Conservation (phyloP, 106 monocot genomes). For the Dioscorea zingiberensis region DNA sequence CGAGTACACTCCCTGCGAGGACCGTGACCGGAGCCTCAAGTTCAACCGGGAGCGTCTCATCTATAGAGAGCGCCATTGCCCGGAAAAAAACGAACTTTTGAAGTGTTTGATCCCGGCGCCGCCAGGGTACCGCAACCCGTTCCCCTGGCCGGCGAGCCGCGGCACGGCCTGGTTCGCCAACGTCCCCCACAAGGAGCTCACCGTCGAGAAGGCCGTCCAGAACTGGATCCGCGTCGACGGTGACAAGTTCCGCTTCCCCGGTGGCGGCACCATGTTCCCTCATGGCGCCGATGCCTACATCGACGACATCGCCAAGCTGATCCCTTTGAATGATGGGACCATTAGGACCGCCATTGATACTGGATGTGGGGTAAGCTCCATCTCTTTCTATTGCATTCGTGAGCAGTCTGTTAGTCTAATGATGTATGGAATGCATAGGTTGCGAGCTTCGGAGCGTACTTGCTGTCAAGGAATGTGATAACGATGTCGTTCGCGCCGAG, state of each 20-base stretch:
- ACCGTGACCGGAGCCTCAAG: constrained; percentile 32
- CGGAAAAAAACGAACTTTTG: constrained; percentile 39
- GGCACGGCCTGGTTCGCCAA: constrained; percentile 64
- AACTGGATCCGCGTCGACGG: constrained; percentile 80
- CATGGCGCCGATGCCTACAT: constrained; percentile 75
- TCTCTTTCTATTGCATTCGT: background rate
- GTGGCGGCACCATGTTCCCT: constrained; percentile 88
- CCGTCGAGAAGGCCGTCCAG: constrained; percentile 78
- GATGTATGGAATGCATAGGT: constrained; percentile 23
- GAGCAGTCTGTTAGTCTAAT: no score
- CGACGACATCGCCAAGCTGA: constrained; percentile 52
- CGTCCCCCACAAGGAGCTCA: constrained; percentile 80
- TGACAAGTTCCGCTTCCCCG: constrained; percentile 77
- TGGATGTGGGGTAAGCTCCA: constrained; percentile 66
- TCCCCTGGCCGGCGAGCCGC: constrained; percentile 62
- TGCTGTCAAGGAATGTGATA: constrained; percentile 46
- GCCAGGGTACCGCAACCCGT: constrained; percentile 44
- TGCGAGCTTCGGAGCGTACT: constrained; percentile 65
- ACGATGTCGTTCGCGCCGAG: constrained; percentile 61
- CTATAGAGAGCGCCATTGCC: constrained; percentile 70
- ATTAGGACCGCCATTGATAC: constrained; percentile 78
- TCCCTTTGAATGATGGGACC: constrained; percentile 52
- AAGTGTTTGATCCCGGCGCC: constrained; percentile 60
- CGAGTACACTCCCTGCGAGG: constrained; percentile 83
- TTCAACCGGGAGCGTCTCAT: constrained; percentile 42